phyloP scores from a whole-genome alignment of 2,329 filamentous ascomycete species.

The Ascochyta rabiei region DNA sequence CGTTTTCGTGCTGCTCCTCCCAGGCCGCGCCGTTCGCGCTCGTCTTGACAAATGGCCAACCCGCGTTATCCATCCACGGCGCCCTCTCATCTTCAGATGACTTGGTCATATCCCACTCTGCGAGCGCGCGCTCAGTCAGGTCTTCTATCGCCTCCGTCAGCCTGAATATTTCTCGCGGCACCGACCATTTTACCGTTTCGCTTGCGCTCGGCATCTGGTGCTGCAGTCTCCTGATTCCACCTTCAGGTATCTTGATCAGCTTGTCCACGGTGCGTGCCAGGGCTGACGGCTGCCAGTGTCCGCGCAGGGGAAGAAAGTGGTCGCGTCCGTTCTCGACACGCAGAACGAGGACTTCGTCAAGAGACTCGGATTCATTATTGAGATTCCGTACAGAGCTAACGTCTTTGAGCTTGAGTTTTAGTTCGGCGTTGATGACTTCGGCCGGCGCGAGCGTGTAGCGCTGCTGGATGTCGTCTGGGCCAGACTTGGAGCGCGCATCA shows the following conservation, averaged over 20 bases:
- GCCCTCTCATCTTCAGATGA: constrained; percentile 43
- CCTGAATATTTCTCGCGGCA: constrained; percentile 86
- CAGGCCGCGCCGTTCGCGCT: constrained; percentile 48
- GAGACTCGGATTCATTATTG: constrained; percentile 67
- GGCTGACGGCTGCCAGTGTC: constrained; percentile 78
- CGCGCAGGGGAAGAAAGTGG: constrained; percentile 85
- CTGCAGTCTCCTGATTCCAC: constrained; percentile 74
- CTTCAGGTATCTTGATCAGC: constrained; percentile 81
- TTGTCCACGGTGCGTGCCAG: constrained; percentile 89
- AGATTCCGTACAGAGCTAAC: constrained; percentile 69
- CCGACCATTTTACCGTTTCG: constrained; percentile 71
- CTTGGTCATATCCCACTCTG: constrained; percentile 67
- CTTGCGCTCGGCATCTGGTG: constrained; percentile 54
- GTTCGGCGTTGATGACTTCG: constrained; percentile 73
- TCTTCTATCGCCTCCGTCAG: constrained; percentile 80
- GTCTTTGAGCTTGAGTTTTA: constrained; percentile 71
- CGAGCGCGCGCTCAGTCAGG: constrained; percentile 62
- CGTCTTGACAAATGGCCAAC: constrained; percentile 64
- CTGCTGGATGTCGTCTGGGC: constrained; percentile 40
- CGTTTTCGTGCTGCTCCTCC: constrained; percentile 51
- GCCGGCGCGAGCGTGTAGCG: constrained; percentile 80
- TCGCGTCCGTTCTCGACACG: constrained; percentile 84
- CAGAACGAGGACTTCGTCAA: constrained; percentile 89
- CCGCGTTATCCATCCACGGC: constrained; percentile 61
- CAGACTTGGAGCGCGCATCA: constrained; percentile 40